Base-by-base conservation (phyloP, 2,329 filamentous ascomycete species). In the Colletotrichum theobromicola region DNA sequence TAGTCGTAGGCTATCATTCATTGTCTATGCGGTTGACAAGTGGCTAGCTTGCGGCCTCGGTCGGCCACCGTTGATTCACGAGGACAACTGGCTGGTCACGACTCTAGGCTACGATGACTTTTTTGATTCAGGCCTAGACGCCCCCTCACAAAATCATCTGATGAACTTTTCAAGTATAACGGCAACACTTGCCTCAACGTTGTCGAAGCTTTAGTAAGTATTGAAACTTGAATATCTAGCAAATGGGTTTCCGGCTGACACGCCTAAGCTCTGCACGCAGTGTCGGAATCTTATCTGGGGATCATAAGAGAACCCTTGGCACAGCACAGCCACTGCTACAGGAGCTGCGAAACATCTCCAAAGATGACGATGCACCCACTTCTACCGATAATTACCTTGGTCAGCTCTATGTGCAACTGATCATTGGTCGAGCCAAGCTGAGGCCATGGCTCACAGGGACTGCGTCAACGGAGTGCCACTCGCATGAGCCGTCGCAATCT, bases 31-130 rank as follows among this genome's bases (percentile, higher is more conserved):
- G 4, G 66, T 68, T 6, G 77, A 79, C 32, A 77, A 58, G n/a
- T 79, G 77, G 77, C 37, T 77, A 5, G 70, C 76, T 6, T 75
- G 73, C 7, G 66, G 66, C 10, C 73, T 78, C 7, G 77, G 77
- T n/a, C 55, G 76, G 5, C 77, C 77, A 15, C 68, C 69, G 2
- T 62, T 67, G 12, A 71, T 76, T 30, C 63, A 62, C 10, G 63
- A 46, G 9, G 64, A 72, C 24, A 42, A 62, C 16, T 68, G 70
- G 70, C 13, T 68, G 3, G 30, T 62, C 10, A 57, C 37, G 1
- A 35, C 12, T 5, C 3, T 68, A 3, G 16, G n/a, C 4, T 42
- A 18, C 1, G n/a, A 28, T 10, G 65, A 61, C 18, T 32, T 55
- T 35, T 24, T 34, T 42, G 70, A 37, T 42, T 72, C 70, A 4